phyloP scores from a whole-genome alignment of 495 filamentous ascomycete species.

The Parathielavia hyrcaniae region DNA sequence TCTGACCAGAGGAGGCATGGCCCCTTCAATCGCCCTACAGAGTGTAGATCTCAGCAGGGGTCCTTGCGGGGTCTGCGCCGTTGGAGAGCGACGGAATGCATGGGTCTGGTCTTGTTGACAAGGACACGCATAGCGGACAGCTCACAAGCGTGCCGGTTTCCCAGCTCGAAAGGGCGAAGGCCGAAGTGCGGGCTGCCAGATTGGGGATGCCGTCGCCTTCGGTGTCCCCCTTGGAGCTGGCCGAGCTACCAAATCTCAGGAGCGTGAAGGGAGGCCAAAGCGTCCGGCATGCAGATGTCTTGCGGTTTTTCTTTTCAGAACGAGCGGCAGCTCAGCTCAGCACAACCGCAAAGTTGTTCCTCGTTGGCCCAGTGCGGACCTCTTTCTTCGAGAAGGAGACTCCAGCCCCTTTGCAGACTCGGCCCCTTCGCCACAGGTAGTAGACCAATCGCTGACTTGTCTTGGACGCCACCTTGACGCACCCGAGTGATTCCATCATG shows the following conservation, averaged over 20 bases:
- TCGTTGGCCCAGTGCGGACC: constrained; percentile 60
- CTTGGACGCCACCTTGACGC: constrained; percentile 57
- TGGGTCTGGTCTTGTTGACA: not conserved
- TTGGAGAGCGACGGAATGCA: not conserved
- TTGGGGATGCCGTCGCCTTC: constrained; percentile 2
- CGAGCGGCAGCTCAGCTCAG: constrained; percentile 31
- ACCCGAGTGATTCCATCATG: constrained; percentile 77
- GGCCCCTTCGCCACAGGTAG: constrained; percentile 64
- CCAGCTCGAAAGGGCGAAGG: not conserved
- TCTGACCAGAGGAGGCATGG: not conserved
- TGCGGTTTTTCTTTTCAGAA: not conserved
- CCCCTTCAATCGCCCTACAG: not conserved
- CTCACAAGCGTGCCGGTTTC: not conserved
- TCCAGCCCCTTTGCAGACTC: constrained; percentile 19
- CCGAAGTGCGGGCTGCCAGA: not conserved
- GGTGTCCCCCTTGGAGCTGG: not conserved
- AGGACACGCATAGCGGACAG: not conserved
- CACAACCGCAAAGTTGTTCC: constrained; percentile 87
- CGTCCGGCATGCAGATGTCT: not conserved
- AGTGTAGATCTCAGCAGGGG: too few relatives aligned
- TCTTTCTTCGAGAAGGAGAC: constrained; percentile 55
- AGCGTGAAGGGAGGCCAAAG: not conserved
- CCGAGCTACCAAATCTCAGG: not conserved
- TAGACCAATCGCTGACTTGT: constrained; percentile 78
- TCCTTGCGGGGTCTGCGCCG: not conserved